Base-by-base conservation (phyloP, 495 filamentous ascomycete genomes). In the Ascobolus immersus region DNA sequence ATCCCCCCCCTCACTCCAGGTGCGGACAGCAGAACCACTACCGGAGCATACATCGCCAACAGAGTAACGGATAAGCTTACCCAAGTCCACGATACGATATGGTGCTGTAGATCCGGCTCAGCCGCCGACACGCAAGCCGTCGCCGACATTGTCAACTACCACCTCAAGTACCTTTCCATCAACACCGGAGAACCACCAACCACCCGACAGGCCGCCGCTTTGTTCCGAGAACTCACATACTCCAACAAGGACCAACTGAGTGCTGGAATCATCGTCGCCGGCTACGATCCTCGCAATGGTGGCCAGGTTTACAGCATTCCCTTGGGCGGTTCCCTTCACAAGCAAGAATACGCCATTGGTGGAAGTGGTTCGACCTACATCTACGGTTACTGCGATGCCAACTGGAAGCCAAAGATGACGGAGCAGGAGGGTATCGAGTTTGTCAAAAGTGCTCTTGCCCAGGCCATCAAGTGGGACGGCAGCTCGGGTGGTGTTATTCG, bases 31-130 rank as follows among this genome's bases (percentile, higher is more conserved):
- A 71, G 86, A 59, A 96, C 86, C 45, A 94, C 86, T n/a, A 94
- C 86, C 35, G 86, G 86, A 48, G 72, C 86, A 41, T 94, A 91
- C 65, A 94, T 96, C 51, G 89, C 86, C 47, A 96, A 96, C 55
- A 73, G 86, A 59, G 89, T 96, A 32, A 94, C 86, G 37, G 86
- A 96, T 62, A 96, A 96, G 64, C 71, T 96, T 50, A 96, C 89
- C 42, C 78, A 82, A 57, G 82, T 96, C 26, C 77, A 90, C 56
- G 86, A 94, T 55, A 94, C 84, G 31, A 93, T 96, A 53, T 96
- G 86, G 86, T 96, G 86, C 64, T 96, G 86, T 59, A 46, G 66
- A 38, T 93, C 89, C 33, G 86, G 86, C 19, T 94, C 86, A 8
- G 86, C 86, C 14, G 86, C 86, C 44, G 86, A 96, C 52, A 96